Base-by-base conservation (phyloP, 1,139 yeast genomes). In the Nakaseomyces glabratus region DNA sequence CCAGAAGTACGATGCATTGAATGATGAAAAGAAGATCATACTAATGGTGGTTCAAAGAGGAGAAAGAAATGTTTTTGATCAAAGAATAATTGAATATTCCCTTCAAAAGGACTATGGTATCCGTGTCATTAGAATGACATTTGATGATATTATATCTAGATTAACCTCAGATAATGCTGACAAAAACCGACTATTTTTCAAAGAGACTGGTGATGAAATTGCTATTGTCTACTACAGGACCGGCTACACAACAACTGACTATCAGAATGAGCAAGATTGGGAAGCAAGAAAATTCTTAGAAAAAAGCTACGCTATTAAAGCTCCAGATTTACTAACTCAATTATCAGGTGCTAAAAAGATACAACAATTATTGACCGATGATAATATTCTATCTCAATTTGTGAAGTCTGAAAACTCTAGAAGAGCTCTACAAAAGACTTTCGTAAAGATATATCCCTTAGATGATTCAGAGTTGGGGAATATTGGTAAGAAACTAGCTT, bases 61-160 rank as follows among this genome's bases (percentile, higher is more conserved):
- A 26, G 98, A 90, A 58, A 67, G 93, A 44, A 93, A 90, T 55
- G 79, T 84, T 29, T 81, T 85, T 60, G 98, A 90, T 57, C 98
- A 90, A 61, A 73, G 95, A 49, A 73, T 75, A 32, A 57, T 90
- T 33, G 97, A 90, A 55, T 84, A 76, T 53, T 66, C 73, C 18
- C 65, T 90, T 31, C 62, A 80, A 46, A 61, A 68, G 10, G 57
- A 67, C 10, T 71, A 73, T 53, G 73, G 72, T 4, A 62, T 86
- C 29, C 68, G 66, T 42, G 71, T 86, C 7, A 66, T 68, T 36
- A 69, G 97, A 51, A 59, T 82, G 25, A 74, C 86, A 1, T 66
- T 90, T 35, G 73, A 74, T 30, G 77, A 82, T 33, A 71, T 77
- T 9, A 55, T 65, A 20, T 50, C 57, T 0, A 31, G 40, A 19